These are phyloP conservation scores for Capsella bursapastoris DNA, from an alignment of 345 rosid genomes.

Conservation along the genomic window DNA sequence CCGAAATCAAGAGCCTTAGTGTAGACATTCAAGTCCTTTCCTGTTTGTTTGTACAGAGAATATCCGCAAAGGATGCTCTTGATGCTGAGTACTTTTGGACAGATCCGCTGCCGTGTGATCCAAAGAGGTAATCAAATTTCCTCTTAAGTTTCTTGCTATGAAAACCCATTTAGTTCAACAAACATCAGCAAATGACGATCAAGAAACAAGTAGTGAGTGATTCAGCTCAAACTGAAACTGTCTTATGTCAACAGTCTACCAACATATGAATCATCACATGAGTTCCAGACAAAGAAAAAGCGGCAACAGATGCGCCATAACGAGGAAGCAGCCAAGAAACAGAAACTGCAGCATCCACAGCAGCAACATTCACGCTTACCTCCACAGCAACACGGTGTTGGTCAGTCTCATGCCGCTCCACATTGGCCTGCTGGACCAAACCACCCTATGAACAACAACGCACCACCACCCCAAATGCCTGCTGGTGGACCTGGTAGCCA, in stretches of 20 bases:
- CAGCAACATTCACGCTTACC: slow-evolving; percentile 85
- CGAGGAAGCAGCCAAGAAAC: slow-evolving; percentile 83
- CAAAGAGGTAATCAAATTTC: slow-evolving; percentile 63
- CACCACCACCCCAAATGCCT: slow-evolving; percentile 64
- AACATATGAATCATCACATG: slow-evolving; percentile 92
- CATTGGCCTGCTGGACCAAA: slow-evolving; percentile 52
- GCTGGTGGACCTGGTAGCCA: slow-evolving; percentile 75
- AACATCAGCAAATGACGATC: neutral
- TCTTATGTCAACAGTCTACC: slow-evolving; percentile 63
- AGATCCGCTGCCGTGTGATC: slow-evolving; percentile 94
- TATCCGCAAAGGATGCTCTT: slow-evolving; percentile 92
- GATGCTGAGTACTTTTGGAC: slow-evolving; percentile 99
- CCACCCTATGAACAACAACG: slow-evolving; percentile 55
- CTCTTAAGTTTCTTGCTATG: slow-evolving; percentile 1
- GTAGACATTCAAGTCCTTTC: neutral
- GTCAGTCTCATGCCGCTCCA: slow-evolving; percentile 72
- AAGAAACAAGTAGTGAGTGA: neutral
- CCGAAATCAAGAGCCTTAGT: slow-evolving; percentile 9
- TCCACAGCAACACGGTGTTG: slow-evolving; percentile 76
- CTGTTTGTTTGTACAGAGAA: slow-evolving; percentile 57
- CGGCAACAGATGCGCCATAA: slow-evolving; percentile 92
- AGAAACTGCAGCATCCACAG: slow-evolving; percentile 82
- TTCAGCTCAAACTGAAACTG: slow-evolving; percentile 1
- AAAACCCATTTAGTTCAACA: slow-evolving; percentile 1
- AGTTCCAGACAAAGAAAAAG: slow-evolving; percentile 95